Conservation (phyloP, 257 asterid genomes). For the Jaltomata sinuosa region DNA sequence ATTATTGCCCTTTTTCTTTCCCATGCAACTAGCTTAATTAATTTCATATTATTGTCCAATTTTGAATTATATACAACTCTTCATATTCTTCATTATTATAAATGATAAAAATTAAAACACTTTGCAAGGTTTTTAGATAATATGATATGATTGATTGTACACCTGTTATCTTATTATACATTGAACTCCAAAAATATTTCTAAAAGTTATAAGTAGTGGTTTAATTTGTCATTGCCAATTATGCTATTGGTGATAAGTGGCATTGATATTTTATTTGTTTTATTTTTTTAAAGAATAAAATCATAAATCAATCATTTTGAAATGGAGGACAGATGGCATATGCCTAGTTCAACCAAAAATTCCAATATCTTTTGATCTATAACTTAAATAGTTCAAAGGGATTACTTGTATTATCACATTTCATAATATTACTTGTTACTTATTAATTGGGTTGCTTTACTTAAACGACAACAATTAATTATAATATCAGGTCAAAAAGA, state of each 20-base stretch:
- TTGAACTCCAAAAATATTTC: not conserved
- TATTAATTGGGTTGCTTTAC: not conserved
- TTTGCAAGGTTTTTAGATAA: not conserved
- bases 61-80: not conserved
- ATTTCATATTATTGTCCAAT: not conserved
- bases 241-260: not conserved
- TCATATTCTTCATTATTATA: not conserved
- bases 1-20: not conserved
- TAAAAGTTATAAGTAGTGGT: not conserved
- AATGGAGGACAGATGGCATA: slow-evolving; percentile 4
- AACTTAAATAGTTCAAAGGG: not conserved
- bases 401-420: not conserved
- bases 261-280: not conserved
- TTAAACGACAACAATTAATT: not conserved
- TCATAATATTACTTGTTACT: not conserved
- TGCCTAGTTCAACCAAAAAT: not conserved
- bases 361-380: not conserved
- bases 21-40: not conserved
- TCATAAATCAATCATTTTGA: not conserved
- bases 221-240: not conserved
- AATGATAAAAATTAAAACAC: not conserved
- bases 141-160: not conserved
- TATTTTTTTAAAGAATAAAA: not conserved
- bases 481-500: not conserved
- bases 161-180: not conserved